Conservation (phyloP, 2,329 filamentous ascomycete genomes). For the Fusarium sp. region DNA sequence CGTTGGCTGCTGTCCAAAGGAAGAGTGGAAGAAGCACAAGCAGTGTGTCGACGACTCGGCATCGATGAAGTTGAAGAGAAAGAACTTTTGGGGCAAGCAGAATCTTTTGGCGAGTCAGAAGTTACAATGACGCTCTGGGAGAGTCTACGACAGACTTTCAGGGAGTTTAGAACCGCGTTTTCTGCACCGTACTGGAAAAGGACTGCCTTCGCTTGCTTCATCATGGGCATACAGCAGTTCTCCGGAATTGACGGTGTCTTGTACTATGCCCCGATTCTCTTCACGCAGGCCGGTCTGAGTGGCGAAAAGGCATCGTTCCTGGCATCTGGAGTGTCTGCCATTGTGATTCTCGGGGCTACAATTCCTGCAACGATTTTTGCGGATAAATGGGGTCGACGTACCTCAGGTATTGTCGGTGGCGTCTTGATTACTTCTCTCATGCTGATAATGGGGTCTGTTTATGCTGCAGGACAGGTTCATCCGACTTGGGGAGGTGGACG, state of each 20-base stretch:
- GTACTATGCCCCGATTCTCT: conserved; percentile 71
- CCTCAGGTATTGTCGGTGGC: conserved; percentile 65
- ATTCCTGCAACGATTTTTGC: conserved; percentile 67
- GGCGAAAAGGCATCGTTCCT: conserved; percentile 66
- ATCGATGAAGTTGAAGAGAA: conserved; percentile 59
- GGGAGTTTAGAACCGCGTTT: conserved; percentile 51
- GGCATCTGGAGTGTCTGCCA: conserved; percentile 69
- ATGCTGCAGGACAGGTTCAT: conserved; percentile 57
- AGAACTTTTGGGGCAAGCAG: conserved; percentile 47
- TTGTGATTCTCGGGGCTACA: conserved; percentile 66
- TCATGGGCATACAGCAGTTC: conserved; percentile 71
- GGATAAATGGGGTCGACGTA: conserved; percentile 68
- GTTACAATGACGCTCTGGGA: conserved; percentile 47
- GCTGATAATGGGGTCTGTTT: conserved; percentile 65
- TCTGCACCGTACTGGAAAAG: conserved; percentile 55
- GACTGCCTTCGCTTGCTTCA: conserved; percentile 66
- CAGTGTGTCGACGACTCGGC: conserved; percentile 54
- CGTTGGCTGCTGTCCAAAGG: conserved; percentile 65
- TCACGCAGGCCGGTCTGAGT: conserved; percentile 68
- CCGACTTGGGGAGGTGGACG: conserved; percentile 52
- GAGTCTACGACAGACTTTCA: conserved; percentile 44
- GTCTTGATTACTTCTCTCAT: conserved; percentile 63
- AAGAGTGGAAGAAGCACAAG: conserved; percentile 57
- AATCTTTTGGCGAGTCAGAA: conserved; percentile 31
- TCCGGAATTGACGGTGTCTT: conserved; percentile 72